Conservation (phyloP, 1,284 basidiomycete species). For the Malassezia slooffiae region DNA sequence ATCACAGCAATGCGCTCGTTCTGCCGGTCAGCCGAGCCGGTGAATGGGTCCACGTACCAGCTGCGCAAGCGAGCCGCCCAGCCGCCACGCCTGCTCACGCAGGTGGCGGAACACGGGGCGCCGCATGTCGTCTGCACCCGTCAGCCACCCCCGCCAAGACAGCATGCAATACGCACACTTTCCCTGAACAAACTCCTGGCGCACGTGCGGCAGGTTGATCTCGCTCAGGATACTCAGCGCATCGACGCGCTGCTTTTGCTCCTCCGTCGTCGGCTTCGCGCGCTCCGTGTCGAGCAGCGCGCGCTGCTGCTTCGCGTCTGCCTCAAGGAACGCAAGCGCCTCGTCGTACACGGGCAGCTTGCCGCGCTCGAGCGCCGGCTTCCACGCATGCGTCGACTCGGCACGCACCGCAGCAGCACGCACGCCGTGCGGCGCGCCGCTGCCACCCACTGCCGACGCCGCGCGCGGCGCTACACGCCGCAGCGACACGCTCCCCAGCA, state of each 20-base stretch:
- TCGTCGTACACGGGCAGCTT: slow-evolving; percentile 70
- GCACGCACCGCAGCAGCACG: slow-evolving; percentile 1
- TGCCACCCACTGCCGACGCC: no score
- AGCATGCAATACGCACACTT: slow-evolving; percentile 39
- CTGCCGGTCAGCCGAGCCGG: slow-evolving; percentile 49
- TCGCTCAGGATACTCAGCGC: slow-evolving; percentile 58
- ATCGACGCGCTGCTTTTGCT: slow-evolving; percentile 49
- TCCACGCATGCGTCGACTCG: slow-evolving; percentile 20
- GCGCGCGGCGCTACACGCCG: no score
- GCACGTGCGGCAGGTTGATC: slow-evolving; percentile 64
- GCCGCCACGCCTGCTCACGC: slow-evolving; percentile 72
- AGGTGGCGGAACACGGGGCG: slow-evolving; percentile 65
- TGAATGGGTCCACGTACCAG: slow-evolving; percentile 53
- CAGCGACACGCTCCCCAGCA: no score
- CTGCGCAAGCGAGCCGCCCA: slow-evolving; percentile 68
- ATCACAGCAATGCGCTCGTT: slow-evolving; percentile 87
- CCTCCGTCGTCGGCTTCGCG: slow-evolving; percentile 10
- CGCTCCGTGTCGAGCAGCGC: slow-evolving; percentile 48
- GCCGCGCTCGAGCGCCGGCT: slow-evolving; percentile 55
- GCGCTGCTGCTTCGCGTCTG: slow-evolving; percentile 49
- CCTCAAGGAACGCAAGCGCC: slow-evolving; percentile 58
- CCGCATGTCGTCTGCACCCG: slow-evolving; percentile 46
- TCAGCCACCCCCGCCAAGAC: not conserved
- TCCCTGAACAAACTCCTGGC: slow-evolving; percentile 66
- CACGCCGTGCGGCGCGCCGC: no score